phyloP scores from a whole-genome alignment of 805 yeast species.

The Ogataea chonburiensis region DNA sequence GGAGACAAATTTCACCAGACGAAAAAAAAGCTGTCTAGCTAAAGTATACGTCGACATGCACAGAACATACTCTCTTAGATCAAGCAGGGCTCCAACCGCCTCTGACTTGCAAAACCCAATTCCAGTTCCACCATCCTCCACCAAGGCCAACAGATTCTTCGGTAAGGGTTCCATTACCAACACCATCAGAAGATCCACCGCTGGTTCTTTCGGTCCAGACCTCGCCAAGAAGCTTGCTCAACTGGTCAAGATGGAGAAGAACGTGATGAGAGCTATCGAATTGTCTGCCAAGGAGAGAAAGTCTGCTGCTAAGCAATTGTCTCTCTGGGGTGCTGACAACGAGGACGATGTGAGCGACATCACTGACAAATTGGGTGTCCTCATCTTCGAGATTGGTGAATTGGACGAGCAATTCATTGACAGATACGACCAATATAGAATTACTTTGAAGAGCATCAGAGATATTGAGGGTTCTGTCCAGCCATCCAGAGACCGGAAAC shows the following conservation, averaged over 20 bases:
- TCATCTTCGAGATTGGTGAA: conserved; percentile 80
- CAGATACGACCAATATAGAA: conserved; percentile 81
- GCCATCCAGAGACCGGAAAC: conserved; percentile 85
- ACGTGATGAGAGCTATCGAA: conserved; percentile 76
- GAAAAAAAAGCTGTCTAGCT: conserved; percentile 12
- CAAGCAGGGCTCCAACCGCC: conserved; percentile 95
- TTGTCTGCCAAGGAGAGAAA: conserved; percentile 74
- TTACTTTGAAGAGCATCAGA: conserved; percentile 76
- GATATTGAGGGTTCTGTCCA: conserved; percentile 86
- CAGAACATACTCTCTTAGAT: conserved; percentile 96
- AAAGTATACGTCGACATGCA: conserved; percentile 58
- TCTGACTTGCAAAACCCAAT: conserved; percentile 91
- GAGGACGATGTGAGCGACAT: conserved; percentile 85
- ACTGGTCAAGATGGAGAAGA: conserved; percentile 78
- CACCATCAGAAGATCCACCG: conserved; percentile 58
- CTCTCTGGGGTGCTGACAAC: conserved; percentile 84
- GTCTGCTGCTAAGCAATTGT: conserved; percentile 78
- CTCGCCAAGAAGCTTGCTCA: conserved; percentile 70
- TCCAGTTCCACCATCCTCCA: conserved; percentile 90
- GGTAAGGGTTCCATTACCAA: conserved; percentile 69
- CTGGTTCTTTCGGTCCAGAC: conserved; percentile 81
- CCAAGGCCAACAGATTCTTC: conserved; percentile 73
- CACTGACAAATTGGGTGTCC: conserved; percentile 83
- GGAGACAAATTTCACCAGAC: conserved; percentile 13
- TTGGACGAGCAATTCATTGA: conserved; percentile 85